Conservation (phyloP, 371 early-diverging fungal genomes). For the Apophysomyces elegans region DNA sequence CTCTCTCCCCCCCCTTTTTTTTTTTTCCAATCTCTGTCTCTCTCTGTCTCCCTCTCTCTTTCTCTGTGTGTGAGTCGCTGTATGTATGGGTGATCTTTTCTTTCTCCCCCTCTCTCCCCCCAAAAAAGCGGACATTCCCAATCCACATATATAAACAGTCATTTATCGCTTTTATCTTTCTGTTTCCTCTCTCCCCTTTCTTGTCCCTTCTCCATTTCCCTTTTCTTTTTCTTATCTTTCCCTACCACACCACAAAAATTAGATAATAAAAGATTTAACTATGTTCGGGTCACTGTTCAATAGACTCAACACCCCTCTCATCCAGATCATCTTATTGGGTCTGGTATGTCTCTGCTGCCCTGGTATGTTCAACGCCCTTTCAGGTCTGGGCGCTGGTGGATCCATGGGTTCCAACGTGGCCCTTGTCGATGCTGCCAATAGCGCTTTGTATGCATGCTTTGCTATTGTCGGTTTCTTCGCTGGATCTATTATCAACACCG, state of each 20-base stretch:
- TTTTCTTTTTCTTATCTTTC: neutral
- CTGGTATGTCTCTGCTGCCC: conserved; percentile 80
- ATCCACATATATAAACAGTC: neutral
- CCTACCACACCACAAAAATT: neutral
- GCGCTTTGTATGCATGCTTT: conserved; percentile 67
- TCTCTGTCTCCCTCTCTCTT: too few species aligned
- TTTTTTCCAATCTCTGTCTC: too few species aligned
- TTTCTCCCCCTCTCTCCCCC: too few species aligned
- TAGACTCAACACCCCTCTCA: conserved; percentile 49
- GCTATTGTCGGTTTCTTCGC: conserved; percentile 65
- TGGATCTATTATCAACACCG: conserved; percentile 57
- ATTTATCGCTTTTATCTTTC: neutral
- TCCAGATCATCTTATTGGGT: conserved; percentile 72
- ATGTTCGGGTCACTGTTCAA: neutral
- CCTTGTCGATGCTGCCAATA: conserved; percentile 64
- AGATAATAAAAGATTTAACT: too few species aligned
- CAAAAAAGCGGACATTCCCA: conserved; percentile 4
- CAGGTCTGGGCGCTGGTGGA: conserved; percentile 53
- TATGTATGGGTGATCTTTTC: too few species aligned
- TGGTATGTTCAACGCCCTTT: conserved; percentile 75
- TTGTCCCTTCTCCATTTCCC: neutral
- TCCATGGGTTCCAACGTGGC: conserved; percentile 49
- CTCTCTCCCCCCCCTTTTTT: too few species aligned
- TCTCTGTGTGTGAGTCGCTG: too few species aligned
- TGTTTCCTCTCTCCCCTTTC: neutral